Evolutionary conservation across 129 eudicot species (phyloP), one percentile per base, ranked within the genome.

Genomic region (Flaveria robusta): DNA sequence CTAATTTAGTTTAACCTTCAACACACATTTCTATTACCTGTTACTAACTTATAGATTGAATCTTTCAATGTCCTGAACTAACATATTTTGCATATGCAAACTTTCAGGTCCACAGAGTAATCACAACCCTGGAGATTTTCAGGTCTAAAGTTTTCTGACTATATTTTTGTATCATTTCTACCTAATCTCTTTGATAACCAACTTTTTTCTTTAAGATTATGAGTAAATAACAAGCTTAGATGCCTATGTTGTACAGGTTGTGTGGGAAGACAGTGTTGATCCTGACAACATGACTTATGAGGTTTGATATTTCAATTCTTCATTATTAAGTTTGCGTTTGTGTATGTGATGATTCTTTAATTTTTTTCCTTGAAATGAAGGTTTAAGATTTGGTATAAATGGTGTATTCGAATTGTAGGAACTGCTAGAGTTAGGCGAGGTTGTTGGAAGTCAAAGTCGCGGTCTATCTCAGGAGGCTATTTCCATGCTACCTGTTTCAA

Each of bases 251-350:
- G 20, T 82, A 80, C 90, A 92, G 98, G 91, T 81, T 74, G 83
- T 87, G 74, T 92, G 96, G 98, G 92, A 90, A 87, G 98, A 93
- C 82, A 79, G 80, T 64, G 85, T 93, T 22, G 96, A 93, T 80
- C 96, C 88, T 74, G 98, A 93, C 82, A 88, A 66, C 81, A 93
- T 93, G 98, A 93, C 92, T 47, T 93, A 93, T 76, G 98, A 93
- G 98, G 97, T 92, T 74, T 70, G 79, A 45, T 55, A 71, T 41
- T 31, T 37, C 22, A 49, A 56, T 60, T 47, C 51, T 64, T 59
- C 39, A 18, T n/a, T 58, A 54, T 16, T 59, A 58, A 23, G 20
- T 68, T 62, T 81, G 45, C 20, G 56, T 54, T 15, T 56, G 59
- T 55, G 47, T 59, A 31, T 29, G 45, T 51, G 20, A 11, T 31